phyloP scores from a whole-genome alignment of 805 yeast species.

The Dipodascus albidus region DNA sequence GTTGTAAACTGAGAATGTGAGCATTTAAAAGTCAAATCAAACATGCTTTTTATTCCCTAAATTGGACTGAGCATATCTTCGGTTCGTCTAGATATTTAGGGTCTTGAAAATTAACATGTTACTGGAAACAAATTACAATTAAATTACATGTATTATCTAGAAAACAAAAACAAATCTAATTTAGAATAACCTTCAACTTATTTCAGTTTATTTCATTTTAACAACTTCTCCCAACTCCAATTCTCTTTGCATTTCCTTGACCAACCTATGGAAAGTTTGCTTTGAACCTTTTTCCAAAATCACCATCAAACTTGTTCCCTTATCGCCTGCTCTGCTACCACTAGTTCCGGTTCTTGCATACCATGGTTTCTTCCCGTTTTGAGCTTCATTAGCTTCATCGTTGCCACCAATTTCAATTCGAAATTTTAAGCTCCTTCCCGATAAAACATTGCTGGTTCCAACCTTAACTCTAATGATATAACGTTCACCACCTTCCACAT shows the following conservation, averaged over 20 bases:
- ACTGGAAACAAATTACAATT: no score
- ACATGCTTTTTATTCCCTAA: no score
- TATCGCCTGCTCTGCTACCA: background rate
- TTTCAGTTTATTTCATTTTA: background rate
- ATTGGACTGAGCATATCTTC: no score
- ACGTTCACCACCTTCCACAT: background rate
- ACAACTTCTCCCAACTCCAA: background rate
- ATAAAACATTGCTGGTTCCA: background rate
- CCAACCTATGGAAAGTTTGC: background rate
- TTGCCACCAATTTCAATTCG: background rate
- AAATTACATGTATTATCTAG: no score
- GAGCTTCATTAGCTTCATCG: background rate
- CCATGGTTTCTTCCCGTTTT: background rate
- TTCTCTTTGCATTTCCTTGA: background rate
- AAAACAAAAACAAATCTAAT: no score
- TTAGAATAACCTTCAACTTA: no score
- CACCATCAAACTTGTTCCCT: background rate
- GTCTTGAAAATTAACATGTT: no score
- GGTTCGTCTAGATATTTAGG: no score
- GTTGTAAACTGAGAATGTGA: no score
- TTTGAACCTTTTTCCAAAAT: background rate
- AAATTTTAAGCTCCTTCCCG: background rate
- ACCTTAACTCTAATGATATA: background rate
- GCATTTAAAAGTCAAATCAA: no score
- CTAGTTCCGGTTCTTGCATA: background rate